A percentile compares a stretch with the other conserved stretches of the same genome.
Conservation (phyloP, 1,139 yeast genomes). For the Taphrina confusa region DNA sequence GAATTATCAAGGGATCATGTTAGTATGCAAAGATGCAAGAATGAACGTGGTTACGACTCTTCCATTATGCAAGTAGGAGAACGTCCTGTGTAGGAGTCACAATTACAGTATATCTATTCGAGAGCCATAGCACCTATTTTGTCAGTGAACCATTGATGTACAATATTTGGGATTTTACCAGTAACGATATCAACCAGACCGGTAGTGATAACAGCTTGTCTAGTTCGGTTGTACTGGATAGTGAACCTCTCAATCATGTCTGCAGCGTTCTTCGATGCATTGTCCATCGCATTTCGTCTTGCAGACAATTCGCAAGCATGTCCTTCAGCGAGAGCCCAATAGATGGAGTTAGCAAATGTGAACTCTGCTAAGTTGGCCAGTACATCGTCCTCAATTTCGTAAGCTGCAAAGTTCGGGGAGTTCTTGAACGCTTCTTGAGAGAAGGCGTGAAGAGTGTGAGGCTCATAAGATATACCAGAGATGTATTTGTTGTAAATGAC, state of each 20-base stretch:
- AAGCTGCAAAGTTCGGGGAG: slow-evolving; percentile 84
- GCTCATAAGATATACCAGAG: slow-evolving; percentile 87
- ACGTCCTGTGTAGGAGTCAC: too few species aligned
- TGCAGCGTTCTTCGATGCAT: slow-evolving; percentile 99
- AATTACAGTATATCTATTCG: neutral
- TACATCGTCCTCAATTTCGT: slow-evolving; percentile 75
- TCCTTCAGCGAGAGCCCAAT: slow-evolving; percentile 95
- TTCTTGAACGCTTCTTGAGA: slow-evolving; percentile 71
- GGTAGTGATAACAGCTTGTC: slow-evolving; percentile 99
- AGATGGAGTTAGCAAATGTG: slow-evolving; percentile 84
- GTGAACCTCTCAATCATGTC: slow-evolving; percentile 96
- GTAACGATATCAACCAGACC: slow-evolving; percentile 99
- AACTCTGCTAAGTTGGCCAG: slow-evolving; percentile 65
- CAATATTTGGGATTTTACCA: slow-evolving; percentile 62
- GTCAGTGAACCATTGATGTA: neutral
- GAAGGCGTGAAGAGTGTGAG: slow-evolving; percentile 67
- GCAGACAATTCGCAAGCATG: slow-evolving; percentile 98
- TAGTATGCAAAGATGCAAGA: too few species aligned
- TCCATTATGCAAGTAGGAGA: too few species aligned
- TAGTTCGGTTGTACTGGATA: slow-evolving; percentile 97
- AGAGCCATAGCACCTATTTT: slow-evolving; percentile 7
- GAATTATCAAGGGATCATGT: too few species aligned
- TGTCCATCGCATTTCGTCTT: slow-evolving; percentile 99
- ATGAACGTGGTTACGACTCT: too few species aligned
- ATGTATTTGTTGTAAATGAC: slow-evolving; percentile 84